These are phyloP conservation scores for Ceratobasidium sp. DNA, from an alignment of 1,284 basidiomycete species.

Conservation along the genomic window DNA sequence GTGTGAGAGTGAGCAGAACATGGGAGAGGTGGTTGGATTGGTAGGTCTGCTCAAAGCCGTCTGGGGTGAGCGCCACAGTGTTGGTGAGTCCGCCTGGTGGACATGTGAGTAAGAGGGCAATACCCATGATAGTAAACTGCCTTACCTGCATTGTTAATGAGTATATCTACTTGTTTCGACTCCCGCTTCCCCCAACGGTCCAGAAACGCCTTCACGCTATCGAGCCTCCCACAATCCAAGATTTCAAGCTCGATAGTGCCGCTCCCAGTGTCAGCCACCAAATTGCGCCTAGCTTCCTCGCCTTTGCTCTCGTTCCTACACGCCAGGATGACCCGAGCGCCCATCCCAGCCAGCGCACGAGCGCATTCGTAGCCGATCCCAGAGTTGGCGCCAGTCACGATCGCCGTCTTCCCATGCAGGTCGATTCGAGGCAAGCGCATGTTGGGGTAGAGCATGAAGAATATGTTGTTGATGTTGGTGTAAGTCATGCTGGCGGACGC, in stretches of 20 bases:
- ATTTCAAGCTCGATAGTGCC: constrained; percentile 25
- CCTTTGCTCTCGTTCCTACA: constrained; percentile 40
- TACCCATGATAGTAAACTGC: not conserved
- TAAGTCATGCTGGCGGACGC: not conserved
- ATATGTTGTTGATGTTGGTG: not conserved
- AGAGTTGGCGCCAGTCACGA: constrained; percentile 46
- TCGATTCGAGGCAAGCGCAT: constrained; percentile 24
- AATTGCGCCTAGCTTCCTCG: constrained; percentile 35
- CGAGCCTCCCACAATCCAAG: constrained; percentile 38
- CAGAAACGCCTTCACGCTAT: constrained; percentile 38
- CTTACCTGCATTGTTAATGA: constrained; percentile 45
- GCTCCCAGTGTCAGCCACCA: constrained; percentile 41
- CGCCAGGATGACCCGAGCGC: constrained; percentile 44
- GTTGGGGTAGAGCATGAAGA: not conserved
- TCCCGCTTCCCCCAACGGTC: constrained; percentile 37
- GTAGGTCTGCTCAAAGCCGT: constrained; percentile 42
- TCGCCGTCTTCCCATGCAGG: constrained; percentile 43
- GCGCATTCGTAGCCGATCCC: constrained; percentile 46
- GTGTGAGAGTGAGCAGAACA: constrained; percentile 31
- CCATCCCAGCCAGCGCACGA: constrained; percentile 29
- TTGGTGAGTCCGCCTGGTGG: constrained; percentile 32
- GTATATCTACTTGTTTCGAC: constrained; percentile 39
- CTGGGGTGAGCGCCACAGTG: constrained; percentile 14
- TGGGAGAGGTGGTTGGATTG: constrained; percentile 43
- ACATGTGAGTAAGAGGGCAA: not conserved